These are phyloP conservation scores for Neurospora sp. DNA, from an alignment of 495 filamentous ascomycete species.

Conservation along the genomic window DNA sequence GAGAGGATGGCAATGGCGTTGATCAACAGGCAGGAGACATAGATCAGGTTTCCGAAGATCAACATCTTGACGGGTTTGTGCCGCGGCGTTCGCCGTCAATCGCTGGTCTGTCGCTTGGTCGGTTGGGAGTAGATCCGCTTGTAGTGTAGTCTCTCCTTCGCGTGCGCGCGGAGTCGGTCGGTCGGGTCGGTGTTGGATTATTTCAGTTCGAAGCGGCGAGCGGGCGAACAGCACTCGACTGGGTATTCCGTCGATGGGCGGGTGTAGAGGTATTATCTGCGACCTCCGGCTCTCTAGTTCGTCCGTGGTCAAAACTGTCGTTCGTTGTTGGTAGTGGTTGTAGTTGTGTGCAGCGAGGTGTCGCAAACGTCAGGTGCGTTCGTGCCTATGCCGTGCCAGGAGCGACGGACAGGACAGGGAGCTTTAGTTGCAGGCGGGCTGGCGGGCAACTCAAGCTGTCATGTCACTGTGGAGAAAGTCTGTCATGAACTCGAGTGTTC, in stretches of 20 bases:
- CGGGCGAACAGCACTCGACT: background rate
- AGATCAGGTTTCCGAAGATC: constrained; percentile 65
- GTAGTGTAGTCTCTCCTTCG: background rate
- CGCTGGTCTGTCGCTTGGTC: background rate
- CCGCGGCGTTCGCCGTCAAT: background rate
- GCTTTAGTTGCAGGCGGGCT: background rate
- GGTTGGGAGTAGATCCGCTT: background rate
- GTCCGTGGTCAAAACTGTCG: background rate
- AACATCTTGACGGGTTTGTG: constrained; percentile 41
- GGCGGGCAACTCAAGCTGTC: background rate
- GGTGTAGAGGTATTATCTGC: background rate
- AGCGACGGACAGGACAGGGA: background rate
- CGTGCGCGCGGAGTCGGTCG: background rate
- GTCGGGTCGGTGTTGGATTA: background rate
- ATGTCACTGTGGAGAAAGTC: background rate
- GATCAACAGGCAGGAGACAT: constrained; percentile 74
- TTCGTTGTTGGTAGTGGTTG: background rate
- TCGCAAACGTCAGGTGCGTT: background rate
- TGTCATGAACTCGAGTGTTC: background rate
- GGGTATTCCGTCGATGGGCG: background rate
- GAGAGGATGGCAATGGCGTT: constrained; percentile 94
- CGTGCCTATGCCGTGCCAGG: background rate
- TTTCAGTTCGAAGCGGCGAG: background rate
- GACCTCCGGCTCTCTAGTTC: background rate
- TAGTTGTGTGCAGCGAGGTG: background rate